Conservation (phyloP, 805 yeast species). For the Candida taoyuanica region DNA sequence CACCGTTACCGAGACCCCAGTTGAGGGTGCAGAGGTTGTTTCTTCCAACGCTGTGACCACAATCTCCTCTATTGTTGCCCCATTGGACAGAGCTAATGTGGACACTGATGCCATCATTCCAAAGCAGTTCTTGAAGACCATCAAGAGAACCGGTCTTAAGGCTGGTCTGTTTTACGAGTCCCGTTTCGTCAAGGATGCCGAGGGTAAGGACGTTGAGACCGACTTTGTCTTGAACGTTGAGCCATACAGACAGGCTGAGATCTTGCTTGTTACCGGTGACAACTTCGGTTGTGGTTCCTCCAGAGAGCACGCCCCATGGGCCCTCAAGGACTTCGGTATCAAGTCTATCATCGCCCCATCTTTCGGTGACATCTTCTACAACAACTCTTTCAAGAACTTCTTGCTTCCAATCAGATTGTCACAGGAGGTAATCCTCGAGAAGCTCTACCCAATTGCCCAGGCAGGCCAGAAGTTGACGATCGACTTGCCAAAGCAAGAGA, state of each 20-base stretch:
- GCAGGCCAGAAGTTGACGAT: constrained; percentile 65
- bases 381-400: constrained; percentile 95
- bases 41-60: constrained; percentile 69
- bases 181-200: constrained; percentile 64
- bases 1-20: constrained; percentile 34
- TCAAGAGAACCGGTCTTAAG: constrained; percentile 91
- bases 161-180: constrained; percentile 89
- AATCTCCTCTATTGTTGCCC: constrained; percentile 86
- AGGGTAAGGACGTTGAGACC: constrained; percentile 75
- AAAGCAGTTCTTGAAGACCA: constrained; percentile 95
- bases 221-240: constrained; percentile 85
- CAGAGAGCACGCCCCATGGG: constrained; percentile 99
- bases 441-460: constrained; percentile 75
- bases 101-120: constrained; percentile 99
- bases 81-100: constrained; percentile 89
- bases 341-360: constrained; percentile 95
- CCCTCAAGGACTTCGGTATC: constrained; percentile 95
- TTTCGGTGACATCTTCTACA: constrained; percentile 96
- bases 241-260: constrained; percentile 76
- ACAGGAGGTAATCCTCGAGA: constrained; percentile 63
- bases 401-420: constrained; percentile 89
- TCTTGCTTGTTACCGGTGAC: constrained; percentile 89
- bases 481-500: constrained; percentile 85
- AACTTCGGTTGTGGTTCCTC: constrained; percentile 99
- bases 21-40: constrained; percentile 30